Evolutionary conservation across 768 basidiomycete species (phyloP).

Genomic region (Pleurotus citrinopileatus): DNA sequence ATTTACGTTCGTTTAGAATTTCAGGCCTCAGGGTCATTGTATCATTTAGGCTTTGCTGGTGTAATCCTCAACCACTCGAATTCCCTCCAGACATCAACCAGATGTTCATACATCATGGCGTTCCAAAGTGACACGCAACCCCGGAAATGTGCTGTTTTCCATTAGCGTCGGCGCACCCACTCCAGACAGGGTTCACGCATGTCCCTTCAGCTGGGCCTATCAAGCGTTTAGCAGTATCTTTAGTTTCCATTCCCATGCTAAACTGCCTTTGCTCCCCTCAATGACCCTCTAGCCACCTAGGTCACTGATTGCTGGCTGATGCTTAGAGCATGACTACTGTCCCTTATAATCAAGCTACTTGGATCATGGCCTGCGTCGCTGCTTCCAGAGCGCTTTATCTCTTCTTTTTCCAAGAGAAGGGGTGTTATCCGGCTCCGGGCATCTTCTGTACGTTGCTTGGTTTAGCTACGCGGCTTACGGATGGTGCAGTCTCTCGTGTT

Average conservation of each 20-base stretch:
- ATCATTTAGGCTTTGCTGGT: no score
- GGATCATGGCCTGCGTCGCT: background rate
- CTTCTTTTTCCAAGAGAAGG: no score
- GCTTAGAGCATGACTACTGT: background rate
- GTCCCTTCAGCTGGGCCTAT: background rate
- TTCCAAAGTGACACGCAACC: no score
- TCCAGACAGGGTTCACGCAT: background rate
- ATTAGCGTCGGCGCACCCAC: no score
- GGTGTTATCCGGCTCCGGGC: no score
- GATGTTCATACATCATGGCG: no score
- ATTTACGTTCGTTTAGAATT: no score
- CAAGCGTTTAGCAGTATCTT: background rate
- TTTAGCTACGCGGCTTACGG: background rate
- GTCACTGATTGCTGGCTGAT: background rate
- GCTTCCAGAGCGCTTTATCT: background rate
- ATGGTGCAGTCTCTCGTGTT: constrained; percentile 1
- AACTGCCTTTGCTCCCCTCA: background rate
- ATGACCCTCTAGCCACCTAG: no score
- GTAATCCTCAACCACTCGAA: no score
- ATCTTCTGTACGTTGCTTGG: background rate
- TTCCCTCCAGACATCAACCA: no score
- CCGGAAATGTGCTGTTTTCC: no score
- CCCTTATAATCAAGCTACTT: background rate
- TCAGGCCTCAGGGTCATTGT: no score
- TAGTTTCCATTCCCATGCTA: background rate